Base-by-base conservation (phyloP, 1,284 basidiomycete genomes). In the Meira nashicola region DNA sequence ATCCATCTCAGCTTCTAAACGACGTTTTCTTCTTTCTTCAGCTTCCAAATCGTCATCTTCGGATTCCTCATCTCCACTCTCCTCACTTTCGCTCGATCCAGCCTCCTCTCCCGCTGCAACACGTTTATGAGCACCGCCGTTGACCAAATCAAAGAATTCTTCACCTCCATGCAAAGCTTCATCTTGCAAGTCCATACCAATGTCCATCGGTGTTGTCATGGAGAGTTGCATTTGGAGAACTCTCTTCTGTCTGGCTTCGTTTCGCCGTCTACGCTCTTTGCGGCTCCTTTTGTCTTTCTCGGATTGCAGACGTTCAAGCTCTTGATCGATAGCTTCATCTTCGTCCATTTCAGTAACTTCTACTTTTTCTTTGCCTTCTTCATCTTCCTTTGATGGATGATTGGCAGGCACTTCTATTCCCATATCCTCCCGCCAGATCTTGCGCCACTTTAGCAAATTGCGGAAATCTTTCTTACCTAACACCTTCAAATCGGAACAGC, bases 381-480 rank as follows among this genome's bases (percentile, higher is more conserved):
- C 37, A 39, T 69, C 57, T 9, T 57, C 64, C 19, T 53, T 53
- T 5, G 46, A 15, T 2, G 46, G 25, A 33, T 33, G 28, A 33
- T 33, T 33, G 15, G 60, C 60, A 41, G 62, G 52, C 21, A 60
- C 25, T 39, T 77, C 76, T 40, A 78, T 58, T 9, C 68, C 68
- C 9, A 74, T 65, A 87, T 88, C 82, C 91, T 90, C 80, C 91
- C 88, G 55, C 90, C 87, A 47, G 14, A 66, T 62, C 54, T 70
- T 67, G 55, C 76, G 73, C 94, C 95, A 99, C 81, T 89, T 95
- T 63, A 98, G 83, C 60, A 99, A 81, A 10, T 84, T 80, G 79
- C 96, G 96, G 82, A 98, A 99, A 74, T 99, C 95, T 53, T 92
- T 88, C 80, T 96, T 97, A 49, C 95, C 95, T 39, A 99, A 82